phyloP scores from a whole-genome alignment of 1,139 yeast species.

The Yamadazyma dendronema region DNA sequence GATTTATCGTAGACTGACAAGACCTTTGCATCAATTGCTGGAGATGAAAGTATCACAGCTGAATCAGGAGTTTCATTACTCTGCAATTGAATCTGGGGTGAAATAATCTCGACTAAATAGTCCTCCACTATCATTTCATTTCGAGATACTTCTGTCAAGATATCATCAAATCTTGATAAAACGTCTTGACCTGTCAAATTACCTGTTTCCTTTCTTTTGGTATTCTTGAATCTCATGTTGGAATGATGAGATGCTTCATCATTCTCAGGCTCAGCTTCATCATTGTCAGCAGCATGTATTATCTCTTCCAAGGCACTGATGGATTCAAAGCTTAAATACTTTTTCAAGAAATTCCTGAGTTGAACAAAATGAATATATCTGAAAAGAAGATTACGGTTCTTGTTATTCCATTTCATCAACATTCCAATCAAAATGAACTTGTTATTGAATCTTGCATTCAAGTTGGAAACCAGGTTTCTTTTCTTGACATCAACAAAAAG shows the following conservation, averaged over 20 bases:
- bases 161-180: constrained; percentile 49
- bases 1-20: constrained; percentile 34
- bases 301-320: constrained; percentile 38
- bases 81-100: constrained; percentile 86
- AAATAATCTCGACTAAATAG: constrained; percentile 65
- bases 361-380: constrained; percentile 43
- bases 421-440: constrained; percentile 40
- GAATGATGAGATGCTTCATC: neutral
- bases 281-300: constrained; percentile 18
- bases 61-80: constrained; percentile 62
- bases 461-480: constrained; percentile 15
- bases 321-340: constrained; percentile 39
- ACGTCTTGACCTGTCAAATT: constrained; percentile 17
- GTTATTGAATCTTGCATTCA: constrained; percentile 34
- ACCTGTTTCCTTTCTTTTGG: neutral
- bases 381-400: constrained; percentile 34
- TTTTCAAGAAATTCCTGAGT: constrained; percentile 24
- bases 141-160: constrained; percentile 41
- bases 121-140: constrained; percentile 56
- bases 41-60: constrained; percentile 50
- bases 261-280: neutral
- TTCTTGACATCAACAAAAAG: constrained; percentile 8
- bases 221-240: constrained; percentile 4
- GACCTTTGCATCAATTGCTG: constrained; percentile 39
- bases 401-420: constrained; percentile 45